Conservation (phyloP, 2,329 filamentous ascomycete genomes). For the Penicillium expansum region DNA sequence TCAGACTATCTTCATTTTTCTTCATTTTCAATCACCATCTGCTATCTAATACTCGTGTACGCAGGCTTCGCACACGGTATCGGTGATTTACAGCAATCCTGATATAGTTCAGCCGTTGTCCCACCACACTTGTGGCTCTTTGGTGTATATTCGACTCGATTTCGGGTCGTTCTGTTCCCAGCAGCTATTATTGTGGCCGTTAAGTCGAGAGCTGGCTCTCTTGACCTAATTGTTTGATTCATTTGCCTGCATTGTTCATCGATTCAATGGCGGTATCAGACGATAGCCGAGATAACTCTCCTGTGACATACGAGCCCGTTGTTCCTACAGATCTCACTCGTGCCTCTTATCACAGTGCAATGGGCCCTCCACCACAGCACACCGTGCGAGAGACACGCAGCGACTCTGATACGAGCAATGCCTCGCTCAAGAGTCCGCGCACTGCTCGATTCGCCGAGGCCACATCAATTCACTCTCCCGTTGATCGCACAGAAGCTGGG, state of each 20-base stretch:
- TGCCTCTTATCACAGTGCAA: slow-evolving; percentile 32
- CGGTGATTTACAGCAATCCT: slow-evolving; percentile 16
- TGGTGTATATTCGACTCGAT: slow-evolving; percentile 14
- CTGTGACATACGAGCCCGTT: slow-evolving; percentile 36
- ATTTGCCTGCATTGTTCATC: slow-evolving; percentile 3
- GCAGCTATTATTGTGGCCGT: neutral
- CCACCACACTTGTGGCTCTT: slow-evolving; percentile 9
- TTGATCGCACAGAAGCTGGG: slow-evolving; percentile 47
- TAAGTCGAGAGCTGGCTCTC: slow-evolving; percentile 38
- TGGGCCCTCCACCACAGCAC: slow-evolving; percentile 28
- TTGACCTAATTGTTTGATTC: slow-evolving; percentile 20
- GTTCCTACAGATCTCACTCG: slow-evolving; percentile 41
- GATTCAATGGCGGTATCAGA: slow-evolving; percentile 27
- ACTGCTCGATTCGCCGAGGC: slow-evolving; percentile 64
- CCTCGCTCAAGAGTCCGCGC: slow-evolving; percentile 52
- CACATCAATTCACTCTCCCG: slow-evolving; percentile 61
- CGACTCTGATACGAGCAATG: slow-evolving; percentile 33
- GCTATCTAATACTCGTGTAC: slow-evolving; percentile 26
- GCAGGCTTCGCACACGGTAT: slow-evolving; percentile 32
- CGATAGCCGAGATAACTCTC: slow-evolving; percentile 27
- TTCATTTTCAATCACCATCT: slow-evolving; percentile 18
- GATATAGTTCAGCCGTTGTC: slow-evolving; percentile 22
- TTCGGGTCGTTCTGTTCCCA: slow-evolving; percentile 1
- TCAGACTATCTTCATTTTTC: slow-evolving; percentile 14
- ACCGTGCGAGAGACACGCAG: slow-evolving; percentile 27